A percentile compares a stretch with the other conserved stretches of the same genome.
These are phyloP conservation scores for Fusarium napiforme DNA, from an alignment of 2,329 filamentous ascomycete genomes.

Conservation along the genomic window DNA sequence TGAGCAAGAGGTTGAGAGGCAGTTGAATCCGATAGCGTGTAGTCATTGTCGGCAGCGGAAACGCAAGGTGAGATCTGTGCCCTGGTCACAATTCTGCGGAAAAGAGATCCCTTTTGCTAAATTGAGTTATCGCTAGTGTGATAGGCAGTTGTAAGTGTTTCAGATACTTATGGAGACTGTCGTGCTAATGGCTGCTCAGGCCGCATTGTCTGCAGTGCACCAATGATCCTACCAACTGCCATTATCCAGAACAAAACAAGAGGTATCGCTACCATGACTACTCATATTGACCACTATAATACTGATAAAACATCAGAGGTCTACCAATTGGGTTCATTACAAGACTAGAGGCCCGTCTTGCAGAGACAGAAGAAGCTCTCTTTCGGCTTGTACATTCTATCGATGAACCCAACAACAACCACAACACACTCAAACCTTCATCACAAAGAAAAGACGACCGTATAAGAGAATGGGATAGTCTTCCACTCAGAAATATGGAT, in stretches of 20 bases:
- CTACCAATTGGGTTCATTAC: conserved; percentile 54
- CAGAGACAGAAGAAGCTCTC: conserved; percentile 47
- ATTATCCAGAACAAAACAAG: conserved; percentile 51
- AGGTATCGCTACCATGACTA: conserved; percentile 24
- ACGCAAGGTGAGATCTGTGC: conserved; percentile 43
- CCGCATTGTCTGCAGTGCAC: conserved; percentile 47
- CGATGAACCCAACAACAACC: not conserved
- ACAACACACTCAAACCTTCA: not conserved
- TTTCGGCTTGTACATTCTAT: conserved; percentile 38
- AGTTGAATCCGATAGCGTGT: conserved; percentile 48
- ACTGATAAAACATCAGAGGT: conserved; percentile 39
- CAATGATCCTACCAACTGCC: conserved; percentile 45
- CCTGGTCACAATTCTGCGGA: no score
- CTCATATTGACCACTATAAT: rapidly evolving
- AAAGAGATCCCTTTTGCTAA: not conserved
- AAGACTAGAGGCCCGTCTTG: conserved; percentile 51
- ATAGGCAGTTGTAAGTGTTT: conserved; percentile 34
- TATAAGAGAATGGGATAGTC: conserved; percentile 45
- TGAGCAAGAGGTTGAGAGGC: conserved; percentile 23
- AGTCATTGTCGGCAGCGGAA: conserved; percentile 49
- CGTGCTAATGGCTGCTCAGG: conserved; percentile 8
- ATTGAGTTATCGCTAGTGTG: conserved; percentile 19
- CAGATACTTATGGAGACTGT: rapidly evolving
- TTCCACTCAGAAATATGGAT: conserved; percentile 31
- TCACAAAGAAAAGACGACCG: conserved; percentile 44